Base-by-base conservation (phyloP, 106 monocot species). In the Dioscorea dumetorum region DNA sequence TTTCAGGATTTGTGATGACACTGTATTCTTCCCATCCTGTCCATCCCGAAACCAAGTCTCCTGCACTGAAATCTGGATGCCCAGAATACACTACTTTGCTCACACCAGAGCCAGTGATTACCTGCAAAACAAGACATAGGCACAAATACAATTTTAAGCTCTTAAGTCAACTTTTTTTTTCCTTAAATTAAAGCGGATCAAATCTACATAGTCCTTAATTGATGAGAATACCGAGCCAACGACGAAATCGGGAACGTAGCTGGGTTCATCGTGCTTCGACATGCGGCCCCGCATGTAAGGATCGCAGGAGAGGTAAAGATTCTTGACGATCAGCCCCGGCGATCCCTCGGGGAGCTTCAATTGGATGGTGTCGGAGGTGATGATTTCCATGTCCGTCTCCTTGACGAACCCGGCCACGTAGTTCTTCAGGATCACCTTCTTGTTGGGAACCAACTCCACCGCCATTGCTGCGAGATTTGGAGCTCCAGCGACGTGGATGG, bases 241-340 rank as follows among this genome's bases (percentile, higher is more conserved):
- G 24, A 49, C 28, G 31, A 79, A 79, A n/a, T 33, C 57, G 41
- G 60, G 22, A 8, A 58, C 22, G 57, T 71, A 58, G 57, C 53
- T 50, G 58, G 32, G 33, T 8, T 71, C 58, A 1, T 71, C 67
- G 12, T 35, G 51, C 60, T 76, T 80, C n/a, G 33, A 49, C 75
- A 76, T 76, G 12, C 50, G 51, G 4, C 21, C 0, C 3, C 81
- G 64, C 71, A 81, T 76, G 76, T 76, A 76, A n/a, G 81, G 81
- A 49, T 81, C 80, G 23, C 80, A 80, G 24, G 79, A 80, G 19
- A 80, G 69, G 50, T 70, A 80, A 15, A 80, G 57, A 24, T 74
- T 80, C 80, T 80, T 74, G 22, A 71, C 31, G 9, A 75, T 10
- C 51, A 82, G 61, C 14, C 59, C 70, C n/a, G 23, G 33, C 48